phyloP scores from a whole-genome alignment of 345 rosid species.

The Mercurialis annua region DNA sequence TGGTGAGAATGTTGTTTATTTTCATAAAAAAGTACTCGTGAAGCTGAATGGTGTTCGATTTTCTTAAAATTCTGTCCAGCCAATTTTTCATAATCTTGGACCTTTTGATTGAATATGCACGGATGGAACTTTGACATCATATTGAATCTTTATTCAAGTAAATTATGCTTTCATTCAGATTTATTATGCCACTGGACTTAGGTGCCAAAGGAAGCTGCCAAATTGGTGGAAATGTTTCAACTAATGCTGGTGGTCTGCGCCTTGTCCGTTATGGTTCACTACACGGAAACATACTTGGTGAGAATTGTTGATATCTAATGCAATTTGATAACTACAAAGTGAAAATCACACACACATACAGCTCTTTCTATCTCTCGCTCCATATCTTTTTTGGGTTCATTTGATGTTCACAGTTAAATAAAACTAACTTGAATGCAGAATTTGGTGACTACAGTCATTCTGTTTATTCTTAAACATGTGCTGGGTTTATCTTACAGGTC shows the following conservation, averaged over 20 bases:
- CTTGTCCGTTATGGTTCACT: conserved; percentile 95
- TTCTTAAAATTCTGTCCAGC: not conserved
- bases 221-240: conserved; percentile 97
- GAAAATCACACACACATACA: too few relatives aligned
- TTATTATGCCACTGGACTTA: conserved; percentile 98
- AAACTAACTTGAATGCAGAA: not conserved
- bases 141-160: conserved; percentile 27
- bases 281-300: conserved; percentile 88
- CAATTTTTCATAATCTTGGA: too few relatives aligned
- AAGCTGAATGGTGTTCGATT: not conserved
- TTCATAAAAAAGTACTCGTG: not conserved
- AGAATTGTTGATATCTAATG: conserved; percentile 16
- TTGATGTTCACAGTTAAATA: not conserved
- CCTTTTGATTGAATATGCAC: not conserved
- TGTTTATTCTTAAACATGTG: not conserved
- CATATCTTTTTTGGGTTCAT: too few relatives aligned
- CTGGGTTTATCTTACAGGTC: conserved; percentile 43
- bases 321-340: conserved; percentile 8
- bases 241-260: conserved; percentile 99
- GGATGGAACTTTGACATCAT: conserved; percentile 14
- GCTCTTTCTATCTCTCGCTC: conserved; percentile 13
- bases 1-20: not conserved
- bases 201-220: conserved; percentile 99
- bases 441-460: not conserved
- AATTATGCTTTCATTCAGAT: conserved; percentile 67